A percentile compares a stretch with the other conserved stretches of the same genome.
Conservation (phyloP, 345 rosid genomes). For the Eutrema japonicum region DNA sequence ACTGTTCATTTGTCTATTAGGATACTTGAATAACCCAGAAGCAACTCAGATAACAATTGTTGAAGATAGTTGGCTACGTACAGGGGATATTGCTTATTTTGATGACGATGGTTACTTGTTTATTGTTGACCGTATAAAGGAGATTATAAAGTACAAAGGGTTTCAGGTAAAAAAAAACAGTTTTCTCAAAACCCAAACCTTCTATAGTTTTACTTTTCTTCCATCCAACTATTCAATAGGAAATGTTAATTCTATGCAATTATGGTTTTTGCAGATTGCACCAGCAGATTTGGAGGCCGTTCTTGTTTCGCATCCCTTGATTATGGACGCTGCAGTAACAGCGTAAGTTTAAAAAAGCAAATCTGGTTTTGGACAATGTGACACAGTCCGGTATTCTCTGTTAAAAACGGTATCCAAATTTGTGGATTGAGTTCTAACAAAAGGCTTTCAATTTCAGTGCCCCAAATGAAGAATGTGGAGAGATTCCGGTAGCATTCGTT, state of each 20-base stretch:
- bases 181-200: background rate
- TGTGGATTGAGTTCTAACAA: background rate
- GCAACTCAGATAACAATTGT: conserved; percentile 65
- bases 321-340: conserved; percentile 76
- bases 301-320: conserved; percentile 69
- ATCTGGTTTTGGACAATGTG: conserved; percentile 13
- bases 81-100: conserved; percentile 81
- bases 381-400: background rate
- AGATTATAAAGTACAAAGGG: conserved; percentile 86
- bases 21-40: conserved; percentile 64
- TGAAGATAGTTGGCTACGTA: conserved; percentile 78
- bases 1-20: conserved; percentile 41
- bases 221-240: background rate
- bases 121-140: conserved; percentile 76
- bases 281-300: conserved; percentile 90
- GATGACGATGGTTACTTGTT: conserved; percentile 76
- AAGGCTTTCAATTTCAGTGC: conserved; percentile 45
- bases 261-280: conserved; percentile 61
- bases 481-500: conserved; percentile 86
- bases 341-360: conserved; percentile 50
- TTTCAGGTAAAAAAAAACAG: conserved; percentile 60
- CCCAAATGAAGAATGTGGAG: conserved; percentile 59
- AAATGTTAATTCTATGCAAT: conserved; percentile 6
- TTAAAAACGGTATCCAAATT: background rate
- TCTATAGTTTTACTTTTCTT: background rate